These are phyloP conservation scores for Aspergillus ochraceus DNA, from an alignment of 2,329 filamentous ascomycete genomes.

Conservation along the genomic window DNA sequence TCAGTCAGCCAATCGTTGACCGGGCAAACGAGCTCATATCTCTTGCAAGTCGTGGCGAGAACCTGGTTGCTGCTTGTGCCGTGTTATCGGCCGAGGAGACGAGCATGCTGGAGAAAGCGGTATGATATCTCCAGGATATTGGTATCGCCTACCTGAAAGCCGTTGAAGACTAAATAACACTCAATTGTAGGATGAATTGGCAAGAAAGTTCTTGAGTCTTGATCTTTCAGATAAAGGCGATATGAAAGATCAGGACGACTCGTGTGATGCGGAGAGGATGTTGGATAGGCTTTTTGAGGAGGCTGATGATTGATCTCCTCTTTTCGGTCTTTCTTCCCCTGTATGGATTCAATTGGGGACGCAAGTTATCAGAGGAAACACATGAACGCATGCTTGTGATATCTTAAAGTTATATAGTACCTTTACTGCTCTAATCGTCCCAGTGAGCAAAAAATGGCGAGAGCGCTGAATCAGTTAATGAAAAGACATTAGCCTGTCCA, in stretches of 20 bases:
- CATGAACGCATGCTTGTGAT: not conserved
- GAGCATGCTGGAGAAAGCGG: slow-evolving; percentile 66
- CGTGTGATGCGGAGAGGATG: slow-evolving; percentile 1
- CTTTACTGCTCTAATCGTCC: no score
- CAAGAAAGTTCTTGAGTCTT: slow-evolving; percentile 17
- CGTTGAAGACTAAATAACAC: not conserved
- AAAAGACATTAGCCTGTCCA: not conserved
- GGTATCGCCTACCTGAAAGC: not conserved
- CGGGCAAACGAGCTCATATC: slow-evolving; percentile 73
- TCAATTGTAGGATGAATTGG: slow-evolving; percentile 15
- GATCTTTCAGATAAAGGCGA: slow-evolving; percentile 10
- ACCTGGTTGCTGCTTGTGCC: slow-evolving; percentile 72
- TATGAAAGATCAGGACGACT: not conserved
- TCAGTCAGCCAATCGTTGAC: slow-evolving; percentile 69
- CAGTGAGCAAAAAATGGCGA: not conserved
- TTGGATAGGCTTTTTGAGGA: slow-evolving; percentile 11
- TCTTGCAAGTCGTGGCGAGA: slow-evolving; percentile 69
- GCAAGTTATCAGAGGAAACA: no score
- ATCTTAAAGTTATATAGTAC: not conserved
- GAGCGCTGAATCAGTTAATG: not conserved
- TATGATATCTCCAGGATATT: slow-evolving; percentile 29
- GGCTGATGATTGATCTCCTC: not conserved
- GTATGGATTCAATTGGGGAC: no score
- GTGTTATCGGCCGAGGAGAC: slow-evolving; percentile 64
- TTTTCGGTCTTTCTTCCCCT: no score